Conservation (phyloP, 176 grass and related monocot species). For the Oryza rufipogon region DNA sequence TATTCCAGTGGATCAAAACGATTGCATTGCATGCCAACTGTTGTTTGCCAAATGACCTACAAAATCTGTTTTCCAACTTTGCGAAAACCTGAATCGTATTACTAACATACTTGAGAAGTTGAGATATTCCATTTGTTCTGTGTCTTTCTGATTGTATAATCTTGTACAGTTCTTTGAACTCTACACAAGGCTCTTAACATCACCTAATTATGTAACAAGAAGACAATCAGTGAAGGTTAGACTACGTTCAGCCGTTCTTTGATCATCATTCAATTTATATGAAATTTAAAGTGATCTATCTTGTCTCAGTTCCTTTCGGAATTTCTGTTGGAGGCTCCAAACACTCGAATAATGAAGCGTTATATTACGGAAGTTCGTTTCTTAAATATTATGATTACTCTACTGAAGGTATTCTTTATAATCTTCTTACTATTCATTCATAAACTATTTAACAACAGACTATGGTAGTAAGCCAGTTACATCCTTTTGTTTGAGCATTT, state of each 20-base stretch:
- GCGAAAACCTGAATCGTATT: constrained; percentile 6
- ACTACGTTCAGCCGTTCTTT: constrained; percentile 24
- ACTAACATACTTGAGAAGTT: constrained; percentile 10
- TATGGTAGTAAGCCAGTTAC: not conserved
- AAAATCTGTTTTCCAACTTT: constrained; percentile 34
- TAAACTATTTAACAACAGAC: not conserved
- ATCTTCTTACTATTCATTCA: constrained; percentile 10
- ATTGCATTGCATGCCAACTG: not conserved
- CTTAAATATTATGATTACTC: constrained; percentile 65
- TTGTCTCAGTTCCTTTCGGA: constrained; percentile 71
- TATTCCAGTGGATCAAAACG: not conserved
- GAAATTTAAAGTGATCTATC: constrained; percentile 30
- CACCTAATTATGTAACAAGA: constrained; percentile 84
- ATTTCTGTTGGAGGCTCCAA: constrained; percentile 75
- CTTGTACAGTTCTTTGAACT: constrained; percentile 74
- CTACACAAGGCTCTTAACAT: constrained; percentile 67
- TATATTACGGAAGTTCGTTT: constrained; percentile 67
- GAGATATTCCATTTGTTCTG: constrained; percentile 16
- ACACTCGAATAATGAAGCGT: constrained; percentile 77
- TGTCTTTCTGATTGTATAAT: constrained; percentile 17
- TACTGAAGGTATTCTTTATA: constrained; percentile 66
- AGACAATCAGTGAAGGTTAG: constrained; percentile 79
- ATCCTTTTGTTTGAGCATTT: not conserved
- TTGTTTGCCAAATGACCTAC: not conserved
- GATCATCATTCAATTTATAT: constrained; percentile 22